Evolutionary conservation across 306 rosid genomes (phyloP).

Genomic region (Carpinus viminea): DNA sequence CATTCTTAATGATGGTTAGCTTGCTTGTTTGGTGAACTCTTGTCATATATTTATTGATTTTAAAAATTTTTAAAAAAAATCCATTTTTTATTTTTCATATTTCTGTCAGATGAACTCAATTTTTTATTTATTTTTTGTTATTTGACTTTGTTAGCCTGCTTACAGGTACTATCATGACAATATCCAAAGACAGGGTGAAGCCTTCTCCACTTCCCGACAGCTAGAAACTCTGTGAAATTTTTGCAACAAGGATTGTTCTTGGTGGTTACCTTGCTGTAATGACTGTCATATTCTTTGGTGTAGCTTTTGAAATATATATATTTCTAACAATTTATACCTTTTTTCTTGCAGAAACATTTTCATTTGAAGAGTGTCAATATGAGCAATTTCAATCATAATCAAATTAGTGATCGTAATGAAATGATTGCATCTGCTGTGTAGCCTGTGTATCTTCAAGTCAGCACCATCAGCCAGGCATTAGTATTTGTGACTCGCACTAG

Average conservation of each 20-base stretch:
- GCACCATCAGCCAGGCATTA: too few relatives aligned
- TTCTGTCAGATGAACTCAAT: background rate
- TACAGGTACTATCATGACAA: slow-evolving; percentile 76
- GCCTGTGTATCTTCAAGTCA: too few relatives aligned
- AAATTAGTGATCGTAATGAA: too few relatives aligned
- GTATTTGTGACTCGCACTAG: too few relatives aligned
- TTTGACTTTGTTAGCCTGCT: background rate
- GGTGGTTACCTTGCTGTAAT: slow-evolving; percentile 64
- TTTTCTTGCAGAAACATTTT: too few relatives aligned
- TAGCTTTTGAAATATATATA: slow-evolving; percentile 37
- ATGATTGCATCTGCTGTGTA: too few relatives aligned
- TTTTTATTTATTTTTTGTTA: slow-evolving; percentile 12
- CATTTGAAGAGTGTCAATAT: too few relatives aligned
- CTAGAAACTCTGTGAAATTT: slow-evolving; percentile 77
- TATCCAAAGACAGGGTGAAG: slow-evolving; percentile 73
- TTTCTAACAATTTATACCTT: too few relatives aligned
- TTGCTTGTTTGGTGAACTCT: slow-evolving; percentile 2
- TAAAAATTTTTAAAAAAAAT: background rate
- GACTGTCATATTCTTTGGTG: slow-evolving; percentile 60
- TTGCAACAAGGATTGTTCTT: slow-evolving; percentile 64
- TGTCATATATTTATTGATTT: background rate
- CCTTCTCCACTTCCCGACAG: slow-evolving; percentile 75
- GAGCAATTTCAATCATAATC: too few relatives aligned
- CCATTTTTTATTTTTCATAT: background rate
- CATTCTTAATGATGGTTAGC: slow-evolving; percentile 72